phyloP scores from a whole-genome alignment of 2,329 filamentous ascomycete species.

The Exophiala mesophila region DNA sequence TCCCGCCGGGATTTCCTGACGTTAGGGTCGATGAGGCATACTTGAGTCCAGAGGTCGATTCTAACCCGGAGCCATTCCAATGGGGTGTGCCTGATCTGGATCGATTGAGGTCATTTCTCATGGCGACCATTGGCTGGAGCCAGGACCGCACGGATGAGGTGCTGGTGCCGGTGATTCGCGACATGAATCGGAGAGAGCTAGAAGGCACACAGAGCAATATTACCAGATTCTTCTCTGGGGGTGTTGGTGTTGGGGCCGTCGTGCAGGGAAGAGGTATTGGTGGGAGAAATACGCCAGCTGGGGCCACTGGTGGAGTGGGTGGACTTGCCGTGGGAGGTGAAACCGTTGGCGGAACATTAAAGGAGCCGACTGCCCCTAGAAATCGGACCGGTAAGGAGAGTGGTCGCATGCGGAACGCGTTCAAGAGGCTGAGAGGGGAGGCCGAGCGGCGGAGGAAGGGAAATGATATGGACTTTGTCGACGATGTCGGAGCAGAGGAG shows the following conservation, averaged over 20 bases:
- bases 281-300: slow-evolving; percentile 34
- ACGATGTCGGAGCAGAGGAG: slow-evolving; percentile 29
- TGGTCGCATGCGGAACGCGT: slow-evolving; percentile 71
- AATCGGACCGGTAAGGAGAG: slow-evolving; percentile 59
- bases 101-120: slow-evolving; percentile 75
- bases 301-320: neutral
- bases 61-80: slow-evolving; percentile 70
- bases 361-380: slow-evolving; percentile 48
- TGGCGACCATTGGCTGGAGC: slow-evolving; percentile 88
- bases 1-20: slow-evolving; percentile 75
- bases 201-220: slow-evolving; percentile 97
- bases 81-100: slow-evolving; percentile 96
- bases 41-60: slow-evolving; percentile 78
- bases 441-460: slow-evolving; percentile 34
- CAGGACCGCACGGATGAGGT: slow-evolving; percentile 92
- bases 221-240: slow-evolving; percentile 81
- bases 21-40: slow-evolving; percentile 77
- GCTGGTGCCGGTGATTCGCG: slow-evolving; percentile 86
- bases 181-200: slow-evolving; percentile 83
- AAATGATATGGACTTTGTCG: slow-evolving; percentile 35
- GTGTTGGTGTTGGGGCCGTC: slow-evolving; percentile 60
- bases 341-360: slow-evolving; percentile 1
- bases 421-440: slow-evolving; percentile 60
- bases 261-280: slow-evolving; percentile 55
- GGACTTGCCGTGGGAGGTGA: slow-evolving; percentile 16